Evolutionary conservation across 2,329 filamentous ascomycete species (phyloP).

Genomic region (Didymella arachidicola): DNA sequence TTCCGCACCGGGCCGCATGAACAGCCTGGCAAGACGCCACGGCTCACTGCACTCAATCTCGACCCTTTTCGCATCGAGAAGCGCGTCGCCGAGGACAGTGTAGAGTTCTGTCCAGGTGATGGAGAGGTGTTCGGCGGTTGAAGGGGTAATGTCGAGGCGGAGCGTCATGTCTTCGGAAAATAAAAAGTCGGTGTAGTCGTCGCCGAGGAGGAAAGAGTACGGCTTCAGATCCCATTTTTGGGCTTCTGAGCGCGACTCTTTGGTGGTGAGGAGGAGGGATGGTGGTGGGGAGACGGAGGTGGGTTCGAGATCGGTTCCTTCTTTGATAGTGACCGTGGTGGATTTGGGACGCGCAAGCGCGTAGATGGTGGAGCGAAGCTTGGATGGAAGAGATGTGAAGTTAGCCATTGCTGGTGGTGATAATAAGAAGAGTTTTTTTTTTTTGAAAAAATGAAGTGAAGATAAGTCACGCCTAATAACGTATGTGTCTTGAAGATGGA

Average conservation of each 20-base stretch:
- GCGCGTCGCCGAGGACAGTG: slow-evolving; percentile 20
- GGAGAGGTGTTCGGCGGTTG: slow-evolving; percentile 12
- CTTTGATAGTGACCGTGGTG: not conserved
- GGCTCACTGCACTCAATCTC: slow-evolving; percentile 22
- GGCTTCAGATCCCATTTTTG: slow-evolving; percentile 7
- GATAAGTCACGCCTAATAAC: not conserved
- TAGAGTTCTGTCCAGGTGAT: slow-evolving; percentile 28
- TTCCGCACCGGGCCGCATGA: slow-evolving; percentile 26
- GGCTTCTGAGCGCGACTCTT: slow-evolving; percentile 18
- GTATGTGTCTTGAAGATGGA: not conserved
- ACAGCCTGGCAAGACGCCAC: slow-evolving; percentile 22
- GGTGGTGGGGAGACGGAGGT: slow-evolving; percentile 20
- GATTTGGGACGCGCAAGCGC: not conserved
- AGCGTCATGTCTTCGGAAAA: slow-evolving; percentile 18
- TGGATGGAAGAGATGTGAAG: not conserved
- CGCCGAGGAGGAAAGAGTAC: slow-evolving; percentile 15
- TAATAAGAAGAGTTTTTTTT: not conserved
- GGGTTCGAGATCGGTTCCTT: slow-evolving; percentile 11
- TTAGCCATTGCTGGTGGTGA: slow-evolving; percentile 1
- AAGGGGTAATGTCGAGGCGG: slow-evolving; percentile 20
- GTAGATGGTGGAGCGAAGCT: slow-evolving; percentile 5
- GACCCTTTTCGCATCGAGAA: slow-evolving; percentile 15
- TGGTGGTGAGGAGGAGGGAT: slow-evolving; percentile 15
- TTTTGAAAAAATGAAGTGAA: not conserved
- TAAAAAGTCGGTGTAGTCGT: slow-evolving; percentile 22